These are phyloP conservation scores for Chamaenerion angustifolium DNA, from an alignment of 345 rosid genomes.

Conservation along the genomic window DNA sequence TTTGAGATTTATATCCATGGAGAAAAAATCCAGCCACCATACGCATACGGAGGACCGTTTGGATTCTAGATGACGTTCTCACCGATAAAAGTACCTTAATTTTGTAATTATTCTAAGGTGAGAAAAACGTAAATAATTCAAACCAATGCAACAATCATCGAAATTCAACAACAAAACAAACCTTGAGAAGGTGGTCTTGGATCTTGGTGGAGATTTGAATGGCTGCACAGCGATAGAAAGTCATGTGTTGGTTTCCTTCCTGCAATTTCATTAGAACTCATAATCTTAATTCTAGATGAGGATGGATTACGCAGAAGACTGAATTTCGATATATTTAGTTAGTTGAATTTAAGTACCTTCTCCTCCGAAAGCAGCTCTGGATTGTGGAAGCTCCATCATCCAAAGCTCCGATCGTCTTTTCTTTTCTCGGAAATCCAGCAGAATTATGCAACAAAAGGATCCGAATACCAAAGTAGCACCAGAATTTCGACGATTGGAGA, in stretches of 20 bases:
- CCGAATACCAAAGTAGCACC: neutral
- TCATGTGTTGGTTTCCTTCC: conserved; percentile 84
- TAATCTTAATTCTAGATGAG: conserved; percentile 1
- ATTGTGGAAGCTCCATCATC: conserved; percentile 80
- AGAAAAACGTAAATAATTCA: too few relatives aligned
- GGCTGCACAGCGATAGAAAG: conserved; percentile 80
- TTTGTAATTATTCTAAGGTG: too few relatives aligned
- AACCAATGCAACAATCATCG: neutral
- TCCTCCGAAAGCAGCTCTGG: conserved; percentile 41
- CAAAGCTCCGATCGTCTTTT: neutral
- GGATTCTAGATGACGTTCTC: too few relatives aligned
- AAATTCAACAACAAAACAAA: neutral
- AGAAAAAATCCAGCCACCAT: too few relatives aligned
- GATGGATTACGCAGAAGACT: neutral
- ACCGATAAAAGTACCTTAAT: too few relatives aligned
- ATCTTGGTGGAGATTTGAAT: conserved; percentile 58
- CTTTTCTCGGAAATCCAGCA: conserved; percentile 1
- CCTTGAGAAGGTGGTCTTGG: conserved; percentile 54
- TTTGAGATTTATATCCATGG: too few relatives aligned
- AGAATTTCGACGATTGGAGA: conserved; percentile 2
- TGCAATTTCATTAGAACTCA: conserved; percentile 13
- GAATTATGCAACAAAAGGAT: conserved; percentile 3
- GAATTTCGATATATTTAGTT: neutral
- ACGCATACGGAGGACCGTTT: too few relatives aligned
- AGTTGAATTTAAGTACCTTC: conserved; percentile 34